phyloP scores from a whole-genome alignment of 306 rosid genomes.

The Cicer chorassanicum region DNA sequence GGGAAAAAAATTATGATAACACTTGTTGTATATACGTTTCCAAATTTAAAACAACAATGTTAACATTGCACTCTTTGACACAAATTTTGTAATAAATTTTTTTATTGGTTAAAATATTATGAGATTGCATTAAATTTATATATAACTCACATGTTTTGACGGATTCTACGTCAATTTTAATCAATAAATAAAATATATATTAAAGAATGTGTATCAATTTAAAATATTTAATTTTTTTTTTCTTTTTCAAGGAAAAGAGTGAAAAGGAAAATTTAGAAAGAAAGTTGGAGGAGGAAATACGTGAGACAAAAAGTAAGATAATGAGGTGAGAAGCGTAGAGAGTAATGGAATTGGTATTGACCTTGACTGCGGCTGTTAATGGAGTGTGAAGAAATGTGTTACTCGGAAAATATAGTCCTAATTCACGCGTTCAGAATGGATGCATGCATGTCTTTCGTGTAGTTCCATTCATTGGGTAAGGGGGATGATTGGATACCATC shows the following conservation, averaged over 20 bases:
- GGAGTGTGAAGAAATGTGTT: conserved; percentile 26
- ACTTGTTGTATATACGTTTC: background rate
- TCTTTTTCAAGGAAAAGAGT: background rate
- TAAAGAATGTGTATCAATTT: background rate
- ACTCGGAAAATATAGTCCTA: background rate
- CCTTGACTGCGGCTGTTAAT: conserved; percentile 29
- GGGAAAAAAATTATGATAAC: background rate
- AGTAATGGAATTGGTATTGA: conserved; percentile 42
- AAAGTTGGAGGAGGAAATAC: conserved; percentile 18
- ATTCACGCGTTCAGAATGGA: conserved; percentile 15
- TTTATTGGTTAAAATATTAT: no score
- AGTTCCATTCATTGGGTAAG: background rate
- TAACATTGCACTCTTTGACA: no score
- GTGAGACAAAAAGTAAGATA: background rate
- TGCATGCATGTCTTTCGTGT: background rate
- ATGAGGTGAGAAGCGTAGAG: conserved; percentile 6
- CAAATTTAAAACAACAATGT: no score
- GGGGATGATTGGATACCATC: conserved; percentile 4
- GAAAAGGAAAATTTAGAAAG: background rate
- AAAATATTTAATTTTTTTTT: background rate
- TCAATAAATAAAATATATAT: no score
- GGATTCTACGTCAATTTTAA: no score
- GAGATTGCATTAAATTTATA: no score
- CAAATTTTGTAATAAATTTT: no score
- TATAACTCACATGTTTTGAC: no score